These are phyloP conservation scores for Penicillium sp. DNA, from an alignment of 2,329 filamentous ascomycete species.

Conservation along the genomic window DNA sequence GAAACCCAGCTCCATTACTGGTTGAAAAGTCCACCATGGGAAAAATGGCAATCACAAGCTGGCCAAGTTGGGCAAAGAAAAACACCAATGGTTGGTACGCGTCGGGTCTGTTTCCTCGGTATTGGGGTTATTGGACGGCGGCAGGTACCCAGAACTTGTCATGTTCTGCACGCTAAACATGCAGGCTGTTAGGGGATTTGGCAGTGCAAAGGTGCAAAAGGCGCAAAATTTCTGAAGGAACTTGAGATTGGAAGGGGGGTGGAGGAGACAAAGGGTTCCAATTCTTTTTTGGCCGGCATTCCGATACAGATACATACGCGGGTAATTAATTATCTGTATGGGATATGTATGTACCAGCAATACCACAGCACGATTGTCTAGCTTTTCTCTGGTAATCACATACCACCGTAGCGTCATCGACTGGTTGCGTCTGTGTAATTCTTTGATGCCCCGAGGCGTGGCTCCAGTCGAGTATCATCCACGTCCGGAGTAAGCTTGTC, in stretches of 20 bases:
- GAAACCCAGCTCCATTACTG: background rate
- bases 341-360: conserved; percentile 2
- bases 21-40: background rate
- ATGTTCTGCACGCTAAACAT: conserved; percentile 2
- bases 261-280: background rate
- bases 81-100: background rate
- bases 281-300: background rate
- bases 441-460: background rate
- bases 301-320: background rate
- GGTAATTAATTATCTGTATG: too few relatives aligned
- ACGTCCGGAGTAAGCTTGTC: background rate
- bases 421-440: conserved; percentile 2
- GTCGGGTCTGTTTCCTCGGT: conserved; percentile 1
- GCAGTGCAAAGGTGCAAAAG: background rate
- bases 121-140: background rate
- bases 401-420: conserved; percentile 4
- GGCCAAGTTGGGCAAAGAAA: background rate
- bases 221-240: background rate
- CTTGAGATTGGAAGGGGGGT: background rate
- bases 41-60: conserved; percentile 1
- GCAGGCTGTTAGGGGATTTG: conserved; percentile 1
- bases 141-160: conserved; percentile 1
- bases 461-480: background rate
- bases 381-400: background rate
- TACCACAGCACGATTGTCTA: background rate